Base-by-base conservation (phyloP, 2,329 filamentous ascomycete species). In the Dactylellina cionopaga region DNA sequence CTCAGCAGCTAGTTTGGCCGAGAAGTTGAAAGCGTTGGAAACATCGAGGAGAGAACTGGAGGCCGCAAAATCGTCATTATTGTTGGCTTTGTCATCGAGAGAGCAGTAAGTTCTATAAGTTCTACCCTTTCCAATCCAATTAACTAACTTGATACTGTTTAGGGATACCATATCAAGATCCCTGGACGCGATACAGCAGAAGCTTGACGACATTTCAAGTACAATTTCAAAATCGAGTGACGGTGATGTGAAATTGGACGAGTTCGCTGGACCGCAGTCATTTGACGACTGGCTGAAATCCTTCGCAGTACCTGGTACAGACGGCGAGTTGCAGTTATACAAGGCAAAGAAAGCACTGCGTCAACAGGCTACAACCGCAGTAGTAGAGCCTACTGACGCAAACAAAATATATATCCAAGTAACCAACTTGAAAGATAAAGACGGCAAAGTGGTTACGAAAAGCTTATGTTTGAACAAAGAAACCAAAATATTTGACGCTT, bases 401-500 rank as follows among this genome's bases (percentile, higher is more conserved):
- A 49, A 13, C 3, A 49, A 60, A 2, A 49, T 60, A 19, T 49
- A 60, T 22, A 17, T 60, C 41, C 47, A 37, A 27, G 17, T 60
- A 1, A 24, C n/a, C 3, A 41, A 49, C 17, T n/a, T 60, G 39
- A 49, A 49, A 5, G 17, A 46, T n/a, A 35, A 25, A 19, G 17
- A 47, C 11, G 41, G 41, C 25, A 13, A 49, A n/a, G 25, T 3
- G 11, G 22, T 37, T 2, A 31, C 55, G 11, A 41, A 60, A 24
- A 60, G 41, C 9, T 19, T 60, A 10, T 15, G 25, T 15, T 25
- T 60, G 5, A 19, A 47, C 1, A 7, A 13, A 10, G 31, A 31
- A 5, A 31, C 27, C 7, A 49, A 60, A 25, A n/a, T 60, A 22
- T 47, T 37, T 27, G 43, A 49, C 25, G n/a, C 31, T 47, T 13